Conservation (phyloP, 805 yeast species). For the Saccharomycopsis microspora region DNA sequence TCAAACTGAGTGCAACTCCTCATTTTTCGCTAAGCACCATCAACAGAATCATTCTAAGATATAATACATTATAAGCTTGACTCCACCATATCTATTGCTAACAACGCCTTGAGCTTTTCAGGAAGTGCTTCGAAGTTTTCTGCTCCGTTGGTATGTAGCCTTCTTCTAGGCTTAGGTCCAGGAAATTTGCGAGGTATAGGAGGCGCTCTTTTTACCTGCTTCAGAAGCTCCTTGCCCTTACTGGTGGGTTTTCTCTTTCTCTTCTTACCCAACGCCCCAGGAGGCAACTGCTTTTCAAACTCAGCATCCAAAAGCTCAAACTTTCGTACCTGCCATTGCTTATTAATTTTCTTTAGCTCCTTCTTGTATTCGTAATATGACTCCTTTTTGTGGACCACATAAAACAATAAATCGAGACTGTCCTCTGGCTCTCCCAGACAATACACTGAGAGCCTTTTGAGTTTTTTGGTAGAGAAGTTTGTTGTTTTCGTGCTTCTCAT, state of each 20-base stretch:
- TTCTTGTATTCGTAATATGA: neutral
- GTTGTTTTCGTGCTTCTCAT: neutral
- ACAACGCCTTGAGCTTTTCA: conserved; percentile 3
- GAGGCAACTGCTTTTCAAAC: neutral
- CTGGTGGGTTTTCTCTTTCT: neutral
- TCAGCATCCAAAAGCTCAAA: neutral
- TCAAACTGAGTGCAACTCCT: too few species aligned
- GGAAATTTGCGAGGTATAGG: too few species aligned
- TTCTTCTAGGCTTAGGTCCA: neutral
- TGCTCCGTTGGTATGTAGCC: conserved; percentile 9
- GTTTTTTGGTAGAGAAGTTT: neutral
- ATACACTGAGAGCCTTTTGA: conserved; percentile 5
- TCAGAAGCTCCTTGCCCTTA: neutral
- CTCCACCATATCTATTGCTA: conserved; percentile 15
- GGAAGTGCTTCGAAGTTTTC: conserved; percentile 10
- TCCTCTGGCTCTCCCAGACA: conserved; percentile 1
- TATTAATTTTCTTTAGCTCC: neutral
- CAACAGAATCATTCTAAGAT: too few species aligned
- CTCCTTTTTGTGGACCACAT: conserved; percentile 3
- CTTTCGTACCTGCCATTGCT: neutral
- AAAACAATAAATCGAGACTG: conserved; percentile 3
- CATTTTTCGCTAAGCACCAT: too few species aligned
- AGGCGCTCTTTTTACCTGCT: too few species aligned
- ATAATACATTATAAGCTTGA: neutral
- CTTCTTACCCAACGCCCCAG: neutral